phyloP scores from a whole-genome alignment of 441 rosid species.

The Erodium trifolium region DNA sequence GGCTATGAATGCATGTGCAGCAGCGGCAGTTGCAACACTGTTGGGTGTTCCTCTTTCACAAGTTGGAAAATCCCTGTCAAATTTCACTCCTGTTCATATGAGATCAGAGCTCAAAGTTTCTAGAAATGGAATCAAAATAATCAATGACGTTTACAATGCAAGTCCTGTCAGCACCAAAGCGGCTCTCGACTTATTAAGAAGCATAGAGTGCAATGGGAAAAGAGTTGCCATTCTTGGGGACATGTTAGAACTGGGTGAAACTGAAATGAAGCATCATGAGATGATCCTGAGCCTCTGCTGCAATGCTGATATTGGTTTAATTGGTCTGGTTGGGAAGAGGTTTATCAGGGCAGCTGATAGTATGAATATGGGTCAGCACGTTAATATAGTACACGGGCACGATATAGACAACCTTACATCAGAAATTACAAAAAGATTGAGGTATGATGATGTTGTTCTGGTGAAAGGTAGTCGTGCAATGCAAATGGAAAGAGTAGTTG shows the following conservation, averaged over 20 bases:
- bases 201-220: conserved; percentile 23
- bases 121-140: conserved; percentile 21
- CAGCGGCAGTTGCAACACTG: conserved; percentile 24
- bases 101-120: conserved; percentile 23
- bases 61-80: conserved; percentile 25
- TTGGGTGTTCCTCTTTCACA: conserved; percentile 24
- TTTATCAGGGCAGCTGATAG: conserved; percentile 19
- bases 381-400: conserved; percentile 17
- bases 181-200: conserved; percentile 26
- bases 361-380: conserved; percentile 7
- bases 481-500: conserved; percentile 25
- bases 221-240: conserved; percentile 27
- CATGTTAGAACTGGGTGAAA: conserved; percentile 20
- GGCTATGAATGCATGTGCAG: conserved; percentile 26
- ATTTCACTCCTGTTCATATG: conserved; percentile 20
- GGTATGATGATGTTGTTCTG: conserved; percentile 22
- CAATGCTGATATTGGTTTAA: conserved; percentile 16
- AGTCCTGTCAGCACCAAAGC: conserved; percentile 26
- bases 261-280: conserved; percentile 20
- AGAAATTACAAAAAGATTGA: conserved; percentile 22
- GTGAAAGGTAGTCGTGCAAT: conserved; percentile 25
- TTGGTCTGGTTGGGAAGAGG: conserved; percentile 24
- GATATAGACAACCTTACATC: conserved; percentile 19
- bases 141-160: conserved; percentile 28
- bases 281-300: conserved; percentile 15